Base-by-base conservation (phyloP, 345 rosid genomes). In the Barbarea vulgaris region DNA sequence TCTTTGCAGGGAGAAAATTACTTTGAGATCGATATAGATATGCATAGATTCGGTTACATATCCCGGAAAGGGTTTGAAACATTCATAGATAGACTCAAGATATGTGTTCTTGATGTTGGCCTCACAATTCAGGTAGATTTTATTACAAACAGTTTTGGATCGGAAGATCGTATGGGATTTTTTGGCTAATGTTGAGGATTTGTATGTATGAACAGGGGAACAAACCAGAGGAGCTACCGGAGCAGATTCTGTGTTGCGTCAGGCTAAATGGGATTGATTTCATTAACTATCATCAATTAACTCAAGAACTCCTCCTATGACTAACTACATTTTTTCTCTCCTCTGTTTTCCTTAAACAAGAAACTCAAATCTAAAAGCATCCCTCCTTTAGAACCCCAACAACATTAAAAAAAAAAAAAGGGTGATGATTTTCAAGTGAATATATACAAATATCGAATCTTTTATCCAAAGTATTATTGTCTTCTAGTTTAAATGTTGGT, bases 31-130 rank as follows among this genome's bases (percentile, higher is more conserved):
- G 97, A 95, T 80, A 82, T 95, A 30, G 99, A 95, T 83, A 90
- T 95, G 92, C 99, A 95, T 73, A 88, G 97, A 81, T 95, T 92
- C 77, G 82, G 97, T 84, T 95, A 87, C 80, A 87, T 95, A 47
- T 87, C 98, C 37, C 81, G 97, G 77, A 94, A 90, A 84, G 98
- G 98, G 28, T 86, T 94, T 67, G 97, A 87, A 84, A 77, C 91
- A 67, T 88, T 94, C 78, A 85, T 89, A 58, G 87, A 88, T 74
- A 84, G 91, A 77, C 85, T 94, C 60, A 91, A 87, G 89, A 73
- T 60, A 17, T 90, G 96, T 51, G 69, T 85, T 80, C 81, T 91
- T 79, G 97, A 91, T 56, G 91, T 94, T 82, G 98, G 97, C 80
- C 88, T 94, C 69, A 94, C 97, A 22, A 91, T 91, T 76, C 98